These are phyloP conservation scores for Chaetomium tenue DNA, from an alignment of 495 filamentous ascomycete species.

Conservation along the genomic window DNA sequence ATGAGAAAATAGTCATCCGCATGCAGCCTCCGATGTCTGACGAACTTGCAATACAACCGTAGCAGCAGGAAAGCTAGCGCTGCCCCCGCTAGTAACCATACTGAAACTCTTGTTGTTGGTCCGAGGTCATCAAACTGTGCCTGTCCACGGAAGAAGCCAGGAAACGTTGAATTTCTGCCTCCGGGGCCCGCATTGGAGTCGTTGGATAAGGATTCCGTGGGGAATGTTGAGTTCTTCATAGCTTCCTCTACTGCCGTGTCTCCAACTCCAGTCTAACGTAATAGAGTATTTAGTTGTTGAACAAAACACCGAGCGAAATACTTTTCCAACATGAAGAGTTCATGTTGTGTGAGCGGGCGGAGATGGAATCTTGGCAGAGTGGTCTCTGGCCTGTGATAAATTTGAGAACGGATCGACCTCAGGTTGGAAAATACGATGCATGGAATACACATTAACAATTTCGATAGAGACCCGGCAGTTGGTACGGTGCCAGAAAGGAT, in stretches of 20 bases:
- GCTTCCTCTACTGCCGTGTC: neutral
- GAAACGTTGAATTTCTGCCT: neutral
- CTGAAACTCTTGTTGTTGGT: slow-evolving; percentile 15
- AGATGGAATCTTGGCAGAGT: too few species aligned
- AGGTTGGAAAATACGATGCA: too few species aligned
- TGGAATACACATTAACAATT: too few species aligned
- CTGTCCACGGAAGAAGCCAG: neutral
- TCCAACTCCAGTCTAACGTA: too few species aligned
- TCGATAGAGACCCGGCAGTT: too few species aligned
- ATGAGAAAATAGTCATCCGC: slow-evolving; percentile 31
- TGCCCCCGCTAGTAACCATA: slow-evolving; percentile 33
- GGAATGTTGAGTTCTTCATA: neutral
- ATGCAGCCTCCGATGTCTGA: slow-evolving; percentile 29
- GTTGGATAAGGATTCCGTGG: neutral
- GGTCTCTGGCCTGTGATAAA: too few species aligned
- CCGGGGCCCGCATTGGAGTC: neutral
- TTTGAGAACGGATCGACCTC: too few species aligned
- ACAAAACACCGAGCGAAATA: too few species aligned
- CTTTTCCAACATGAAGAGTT: too few species aligned
- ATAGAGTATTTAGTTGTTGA: too few species aligned
- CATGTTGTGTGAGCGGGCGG: too few species aligned
- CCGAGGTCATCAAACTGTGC: neutral
- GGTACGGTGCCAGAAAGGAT: too few species aligned
- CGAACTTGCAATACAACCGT: slow-evolving; percentile 38
- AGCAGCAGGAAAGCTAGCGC: slow-evolving; percentile 31